Base-by-base conservation (phyloP, 805 yeast species). In the Candida xyloterini region DNA sequence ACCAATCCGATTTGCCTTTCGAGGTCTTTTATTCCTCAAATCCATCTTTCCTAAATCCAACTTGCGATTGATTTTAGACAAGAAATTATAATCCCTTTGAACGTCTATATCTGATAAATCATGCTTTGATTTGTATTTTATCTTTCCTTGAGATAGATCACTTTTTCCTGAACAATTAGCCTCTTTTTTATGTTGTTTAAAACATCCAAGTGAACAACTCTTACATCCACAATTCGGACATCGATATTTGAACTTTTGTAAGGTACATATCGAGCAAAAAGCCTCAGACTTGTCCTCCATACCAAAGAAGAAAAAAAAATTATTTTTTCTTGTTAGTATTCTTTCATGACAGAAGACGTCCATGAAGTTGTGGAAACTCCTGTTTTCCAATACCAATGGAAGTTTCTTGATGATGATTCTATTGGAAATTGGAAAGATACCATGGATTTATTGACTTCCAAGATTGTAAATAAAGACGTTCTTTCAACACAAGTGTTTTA, bases 11-110 rank as follows among this genome's bases (percentile, higher is more conserved):
- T 33, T 14, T 13, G 10, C n/a, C 13, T 15, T 18, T 20, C 29
- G 25, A 5, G n/a, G 38, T 10, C 3, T n/a, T n/a, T n/a, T n/a
- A n/a, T n/a, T n/a, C n/a, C n/a, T n/a, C n/a, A n/a, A n/a, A 53
- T 81, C 91, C 0, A 59, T 60, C 50, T 77, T 79, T 7, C 79
- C 75, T 11, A 85, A 58, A n/a, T 71, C 70, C 10, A 88, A 66
- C 2, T 70, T 60, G 30, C 97, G 64, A 34, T 79, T 80, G 39
- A 86, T 51, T 15, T 65, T 67, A 42, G 76, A 67, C 23, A 90
- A 62, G 54, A 85, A 86, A 55, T 86, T 83, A 59, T 88, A 90
- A 57, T 90, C 97, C 45, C 97, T 63, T 55, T 89, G 88, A 6
- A 89, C 75, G 32, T 79, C 76, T 5, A 60, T 50, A 7, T 63